Evolutionary conservation across 2,329 filamentous ascomycete genomes (phyloP).

Genomic region (Beauveria sp.): DNA sequence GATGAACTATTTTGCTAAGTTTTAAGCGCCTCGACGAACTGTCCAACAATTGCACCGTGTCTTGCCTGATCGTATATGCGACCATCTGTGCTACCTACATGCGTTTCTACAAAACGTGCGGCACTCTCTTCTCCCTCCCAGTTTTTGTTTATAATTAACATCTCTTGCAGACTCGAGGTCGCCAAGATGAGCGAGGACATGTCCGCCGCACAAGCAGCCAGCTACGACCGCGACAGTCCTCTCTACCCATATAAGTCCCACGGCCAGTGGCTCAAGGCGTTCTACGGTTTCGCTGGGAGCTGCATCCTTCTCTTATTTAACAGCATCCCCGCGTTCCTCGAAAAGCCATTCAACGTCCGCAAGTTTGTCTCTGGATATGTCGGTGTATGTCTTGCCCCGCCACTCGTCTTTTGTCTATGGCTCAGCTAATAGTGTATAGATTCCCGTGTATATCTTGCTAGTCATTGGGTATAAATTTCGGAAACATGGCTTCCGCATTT

Average conservation of each 20-base stretch:
- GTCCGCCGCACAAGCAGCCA: slow-evolving; percentile 26
- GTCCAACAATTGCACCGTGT: slow-evolving; percentile 29
- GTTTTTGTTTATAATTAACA: neutral
- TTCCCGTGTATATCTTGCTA: slow-evolving; percentile 29
- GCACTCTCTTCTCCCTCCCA: neutral
- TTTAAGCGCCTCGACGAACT: slow-evolving; percentile 29
- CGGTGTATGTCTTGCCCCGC: slow-evolving; percentile 22
- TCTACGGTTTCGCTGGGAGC: slow-evolving; percentile 26
- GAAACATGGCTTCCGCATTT: slow-evolving; percentile 26
- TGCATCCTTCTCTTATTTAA: slow-evolving; percentile 28
- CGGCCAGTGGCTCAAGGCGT: slow-evolving; percentile 30
- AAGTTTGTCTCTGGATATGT: slow-evolving; percentile 32
- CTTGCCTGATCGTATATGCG: slow-evolving; percentile 32
- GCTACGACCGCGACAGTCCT: slow-evolving; percentile 27
- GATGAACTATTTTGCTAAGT: slow-evolving; percentile 5
- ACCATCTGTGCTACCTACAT: slow-evolving; percentile 33
- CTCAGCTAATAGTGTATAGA: slow-evolving; percentile 16
- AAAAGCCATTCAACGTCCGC: slow-evolving; percentile 25
- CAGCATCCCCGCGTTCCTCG: slow-evolving; percentile 25
- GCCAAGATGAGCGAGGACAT: slow-evolving; percentile 30
- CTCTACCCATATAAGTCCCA: slow-evolving; percentile 31
- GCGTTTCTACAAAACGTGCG: slow-evolving; percentile 29
- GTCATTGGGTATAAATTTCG: slow-evolving; percentile 30
- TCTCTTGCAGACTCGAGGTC: slow-evolving; percentile 25
- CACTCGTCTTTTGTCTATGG: too few species aligned